Evolutionary conservation across 108 stramenopile genomes (phyloP).

Genomic region (Pelagomonas calceolata): DNA sequence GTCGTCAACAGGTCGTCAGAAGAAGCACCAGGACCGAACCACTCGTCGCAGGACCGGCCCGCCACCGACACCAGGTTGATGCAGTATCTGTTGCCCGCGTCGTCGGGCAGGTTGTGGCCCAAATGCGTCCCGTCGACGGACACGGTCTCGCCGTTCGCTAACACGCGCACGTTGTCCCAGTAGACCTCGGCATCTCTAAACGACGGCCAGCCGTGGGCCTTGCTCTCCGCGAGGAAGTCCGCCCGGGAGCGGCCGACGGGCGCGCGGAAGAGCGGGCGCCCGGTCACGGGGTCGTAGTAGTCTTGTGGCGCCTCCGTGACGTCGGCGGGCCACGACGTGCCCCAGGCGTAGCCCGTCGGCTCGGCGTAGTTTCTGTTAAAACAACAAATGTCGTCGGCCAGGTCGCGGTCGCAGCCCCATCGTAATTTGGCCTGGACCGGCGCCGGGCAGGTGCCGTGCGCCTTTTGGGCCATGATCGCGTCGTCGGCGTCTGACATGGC

Average conservation of each 20-base stretch:
- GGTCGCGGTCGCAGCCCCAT: slow-evolving; percentile 54
- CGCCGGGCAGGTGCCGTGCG: slow-evolving; percentile 32
- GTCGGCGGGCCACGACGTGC: background rate
- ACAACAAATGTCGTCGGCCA: slow-evolving; percentile 67
- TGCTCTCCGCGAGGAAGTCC: slow-evolving; percentile 52
- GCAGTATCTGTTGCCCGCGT: slow-evolving; percentile 70
- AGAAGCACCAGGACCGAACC: too few species aligned
- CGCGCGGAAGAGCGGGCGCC: slow-evolving; percentile 43
- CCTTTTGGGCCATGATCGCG: slow-evolving; percentile 38
- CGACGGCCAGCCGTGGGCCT: slow-evolving; percentile 66
- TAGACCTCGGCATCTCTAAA: slow-evolving; percentile 58
- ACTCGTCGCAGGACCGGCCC: slow-evolving; percentile 30
- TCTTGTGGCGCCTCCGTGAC: background rate
- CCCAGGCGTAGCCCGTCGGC: slow-evolving; percentile 5
- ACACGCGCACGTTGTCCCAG: slow-evolving; percentile 10
- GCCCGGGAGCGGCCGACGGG: slow-evolving; percentile 52
- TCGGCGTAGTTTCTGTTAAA: slow-evolving; percentile 47
- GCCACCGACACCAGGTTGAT: slow-evolving; percentile 83
- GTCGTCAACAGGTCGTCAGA: too few species aligned
- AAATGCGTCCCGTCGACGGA: slow-evolving; percentile 65
- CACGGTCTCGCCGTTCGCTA: slow-evolving; percentile 5
- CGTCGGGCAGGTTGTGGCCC: slow-evolving; percentile 67
- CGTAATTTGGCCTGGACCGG: slow-evolving; percentile 57
- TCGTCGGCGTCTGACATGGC: too few species aligned
- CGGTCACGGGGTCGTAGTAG: background rate